These are phyloP conservation scores for Diaporthe amygdali DNA, from an alignment of 2,329 filamentous ascomycete species.

Conservation along the genomic window DNA sequence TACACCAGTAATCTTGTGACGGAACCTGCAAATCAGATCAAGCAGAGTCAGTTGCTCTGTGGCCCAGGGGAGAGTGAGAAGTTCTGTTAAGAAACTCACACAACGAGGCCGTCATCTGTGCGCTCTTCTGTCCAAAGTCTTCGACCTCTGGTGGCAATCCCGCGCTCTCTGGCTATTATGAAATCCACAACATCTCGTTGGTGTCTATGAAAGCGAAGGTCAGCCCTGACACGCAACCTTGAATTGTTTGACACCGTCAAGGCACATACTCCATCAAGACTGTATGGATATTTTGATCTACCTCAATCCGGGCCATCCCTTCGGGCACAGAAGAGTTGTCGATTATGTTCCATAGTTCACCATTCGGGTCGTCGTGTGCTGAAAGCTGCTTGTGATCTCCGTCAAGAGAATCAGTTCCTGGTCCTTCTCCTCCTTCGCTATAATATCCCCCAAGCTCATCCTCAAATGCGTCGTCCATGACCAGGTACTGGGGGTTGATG, in stretches of 20 bases:
- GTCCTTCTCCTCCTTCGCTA: neutral
- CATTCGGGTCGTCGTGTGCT: neutral
- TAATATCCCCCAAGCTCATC: neutral
- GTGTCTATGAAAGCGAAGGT: neutral
- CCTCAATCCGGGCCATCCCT: neutral
- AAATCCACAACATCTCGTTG: neutral
- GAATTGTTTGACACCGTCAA: neutral
- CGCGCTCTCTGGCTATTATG: neutral
- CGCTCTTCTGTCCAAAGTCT: neutral
- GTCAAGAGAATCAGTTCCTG: neutral
- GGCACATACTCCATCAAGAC: neutral
- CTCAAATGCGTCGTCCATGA: slow-evolving; percentile 9
- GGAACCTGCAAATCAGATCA: neutral
- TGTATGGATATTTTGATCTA: neutral
- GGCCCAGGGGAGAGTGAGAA: neutral
- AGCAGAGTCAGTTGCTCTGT: neutral
- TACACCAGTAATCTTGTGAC: neutral
- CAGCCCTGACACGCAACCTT: neutral
- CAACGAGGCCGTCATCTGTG: neutral
- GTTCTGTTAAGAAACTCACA: neutral
- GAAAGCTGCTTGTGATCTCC: neutral
- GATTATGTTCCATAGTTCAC: neutral
- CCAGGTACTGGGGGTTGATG: slow-evolving; percentile 30
- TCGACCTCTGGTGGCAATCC: neutral
- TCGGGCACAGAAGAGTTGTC: neutral